Evolutionary conservation across 228 moss, liverwort and hornwort species (phyloP).

Genomic region (Sphagnum fallax): DNA sequence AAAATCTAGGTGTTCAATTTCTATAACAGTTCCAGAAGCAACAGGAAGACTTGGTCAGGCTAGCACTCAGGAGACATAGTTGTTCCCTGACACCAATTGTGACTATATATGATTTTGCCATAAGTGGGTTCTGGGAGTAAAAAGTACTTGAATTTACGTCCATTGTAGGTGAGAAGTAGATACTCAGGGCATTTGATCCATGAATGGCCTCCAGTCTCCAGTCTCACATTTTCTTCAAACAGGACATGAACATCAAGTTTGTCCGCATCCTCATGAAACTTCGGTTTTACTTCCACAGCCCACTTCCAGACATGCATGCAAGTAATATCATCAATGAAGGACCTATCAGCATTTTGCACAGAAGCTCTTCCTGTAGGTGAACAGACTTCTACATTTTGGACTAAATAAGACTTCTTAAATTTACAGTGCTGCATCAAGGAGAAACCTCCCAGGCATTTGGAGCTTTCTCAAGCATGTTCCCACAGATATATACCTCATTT

Average conservation of each 20-base stretch:
- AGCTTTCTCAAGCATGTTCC: no score
- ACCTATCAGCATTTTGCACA: not conserved
- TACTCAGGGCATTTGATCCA: slow-evolving; percentile 96
- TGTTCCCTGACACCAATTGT: no score
- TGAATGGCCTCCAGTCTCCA: slow-evolving; percentile 66
- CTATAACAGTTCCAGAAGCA: not conserved
- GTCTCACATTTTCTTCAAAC: slow-evolving; percentile 84
- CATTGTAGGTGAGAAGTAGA: slow-evolving; percentile 85
- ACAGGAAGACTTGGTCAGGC: not conserved
- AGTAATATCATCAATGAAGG: not conserved
- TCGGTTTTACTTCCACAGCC: slow-evolving; percentile 77
- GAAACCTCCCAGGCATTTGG: no score
- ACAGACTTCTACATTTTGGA: not conserved
- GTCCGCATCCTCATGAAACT: slow-evolving; percentile 92
- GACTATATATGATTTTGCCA: no score
- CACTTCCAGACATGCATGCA: slow-evolving; percentile 43
- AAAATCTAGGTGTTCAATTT: not conserved
- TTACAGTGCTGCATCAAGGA: not conserved
- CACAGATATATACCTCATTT: slow-evolving; percentile 57
- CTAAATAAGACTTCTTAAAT: not conserved
- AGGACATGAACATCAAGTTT: slow-evolving; percentile 68
- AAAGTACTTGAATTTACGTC: slow-evolving; percentile 83
- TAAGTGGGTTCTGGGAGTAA: slow-evolving; percentile 1
- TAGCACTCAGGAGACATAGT: not conserved
- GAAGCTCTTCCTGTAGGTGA: not conserved